A percentile compares a stretch with the other conserved stretches of the same genome.
Conservation (phyloP, 805 yeast species). For the Yarrowia deformans region DNA sequence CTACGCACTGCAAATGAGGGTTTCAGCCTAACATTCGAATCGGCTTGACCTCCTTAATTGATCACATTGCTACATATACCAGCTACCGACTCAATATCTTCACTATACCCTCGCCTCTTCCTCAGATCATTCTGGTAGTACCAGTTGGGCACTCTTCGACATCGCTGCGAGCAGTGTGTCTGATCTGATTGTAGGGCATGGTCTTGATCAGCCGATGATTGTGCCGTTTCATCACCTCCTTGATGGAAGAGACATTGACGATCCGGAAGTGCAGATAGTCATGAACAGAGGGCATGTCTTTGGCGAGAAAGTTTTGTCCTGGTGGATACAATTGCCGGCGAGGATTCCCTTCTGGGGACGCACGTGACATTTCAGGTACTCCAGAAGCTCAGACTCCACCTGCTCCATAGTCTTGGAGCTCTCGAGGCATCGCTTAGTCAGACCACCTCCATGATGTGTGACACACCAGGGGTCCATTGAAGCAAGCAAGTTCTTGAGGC, state of each 20-base stretch:
- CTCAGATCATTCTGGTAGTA: constrained; percentile 5
- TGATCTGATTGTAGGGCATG: constrained; percentile 21
- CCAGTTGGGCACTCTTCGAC: constrained; percentile 6
- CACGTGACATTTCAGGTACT: constrained; percentile 1
- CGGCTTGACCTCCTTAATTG: too few species aligned
- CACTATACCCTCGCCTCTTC: not conserved
- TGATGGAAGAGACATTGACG: constrained; percentile 6
- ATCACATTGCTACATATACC: too few species aligned
- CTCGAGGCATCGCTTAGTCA: constrained; percentile 10
- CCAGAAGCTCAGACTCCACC: constrained; percentile 1
- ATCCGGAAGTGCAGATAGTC: constrained; percentile 2
- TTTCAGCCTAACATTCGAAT: too few species aligned
- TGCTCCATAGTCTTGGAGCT: not conserved
- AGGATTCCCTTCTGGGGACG: not conserved
- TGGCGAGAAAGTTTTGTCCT: constrained; percentile 18
- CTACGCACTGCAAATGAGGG: too few species aligned
- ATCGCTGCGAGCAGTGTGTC: constrained; percentile 8
- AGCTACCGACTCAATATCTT: not conserved
- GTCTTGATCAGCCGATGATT: not conserved
- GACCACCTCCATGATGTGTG: constrained; percentile 1
- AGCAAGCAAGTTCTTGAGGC: not conserved
- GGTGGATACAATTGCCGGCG: constrained; percentile 7
- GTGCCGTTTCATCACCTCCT: constrained; percentile 12
- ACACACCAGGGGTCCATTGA: constrained; percentile 10
- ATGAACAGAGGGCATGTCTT: constrained; percentile 2